Percentiles rank a stretch among this genome's conserved stretches.
Evolutionary conservation across 768 basidiomycete genomes (phyloP).

Genomic region (Auricularia sp.): DNA sequence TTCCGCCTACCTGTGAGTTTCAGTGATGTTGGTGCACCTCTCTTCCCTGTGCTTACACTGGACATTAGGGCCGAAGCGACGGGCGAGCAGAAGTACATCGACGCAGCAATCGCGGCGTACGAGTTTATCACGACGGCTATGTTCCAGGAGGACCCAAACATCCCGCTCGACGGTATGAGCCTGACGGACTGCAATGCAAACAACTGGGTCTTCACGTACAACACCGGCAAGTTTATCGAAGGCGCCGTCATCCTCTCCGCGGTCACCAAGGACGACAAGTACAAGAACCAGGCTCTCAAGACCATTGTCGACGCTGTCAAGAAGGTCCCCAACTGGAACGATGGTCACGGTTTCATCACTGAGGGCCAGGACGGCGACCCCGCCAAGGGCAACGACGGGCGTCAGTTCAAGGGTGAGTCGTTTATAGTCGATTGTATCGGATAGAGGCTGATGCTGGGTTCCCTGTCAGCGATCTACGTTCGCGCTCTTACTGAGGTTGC

Average conservation of each 20-base stretch:
- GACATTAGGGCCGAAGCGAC: constrained; percentile 39
- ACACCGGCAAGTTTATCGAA: constrained; percentile 44
- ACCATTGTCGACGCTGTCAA: constrained; percentile 32
- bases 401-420: not conserved
- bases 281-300: constrained; percentile 29
- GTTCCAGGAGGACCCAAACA: constrained; percentile 31
- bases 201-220: constrained; percentile 45
- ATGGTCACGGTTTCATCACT: constrained; percentile 39
- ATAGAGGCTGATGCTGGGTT: too few relatives aligned
- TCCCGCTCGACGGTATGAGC: constrained; percentile 39
- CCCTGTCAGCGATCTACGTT: not conserved
- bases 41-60: constrained; percentile 10
- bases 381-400: not conserved
- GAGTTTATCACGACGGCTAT: constrained; percentile 35
- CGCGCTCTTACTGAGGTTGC: not conserved
- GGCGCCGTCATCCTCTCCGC: constrained; percentile 36
- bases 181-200: constrained; percentile 36
- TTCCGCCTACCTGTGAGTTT: not conserved
- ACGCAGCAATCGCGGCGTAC: constrained; percentile 36
- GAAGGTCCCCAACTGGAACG: constrained; percentile 33
- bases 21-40: not conserved
- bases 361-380: constrained; percentile 25
- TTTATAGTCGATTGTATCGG: too few relatives aligned
- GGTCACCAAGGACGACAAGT: constrained; percentile 32
- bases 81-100: constrained; percentile 32